phyloP scores from a whole-genome alignment of 2,329 filamentous ascomycete genomes.

The Xylaria sp. region DNA sequence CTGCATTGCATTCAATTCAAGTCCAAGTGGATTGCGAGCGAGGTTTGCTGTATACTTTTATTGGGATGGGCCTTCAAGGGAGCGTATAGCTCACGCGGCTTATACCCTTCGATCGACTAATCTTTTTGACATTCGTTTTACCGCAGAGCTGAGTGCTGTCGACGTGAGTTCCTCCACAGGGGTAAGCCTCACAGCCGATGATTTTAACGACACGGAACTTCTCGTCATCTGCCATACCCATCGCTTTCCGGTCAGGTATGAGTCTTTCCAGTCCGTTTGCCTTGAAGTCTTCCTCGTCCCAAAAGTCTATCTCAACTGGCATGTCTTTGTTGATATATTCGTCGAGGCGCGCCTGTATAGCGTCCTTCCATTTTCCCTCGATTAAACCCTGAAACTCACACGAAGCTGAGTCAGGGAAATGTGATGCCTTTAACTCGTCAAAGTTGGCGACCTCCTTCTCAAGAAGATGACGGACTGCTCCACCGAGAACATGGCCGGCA shows the following conservation, averaged over 20 bases:
- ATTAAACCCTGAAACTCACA: slow-evolving; percentile 77
- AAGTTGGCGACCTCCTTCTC: slow-evolving; percentile 63
- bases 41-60: not conserved
- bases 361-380: slow-evolving; percentile 68
- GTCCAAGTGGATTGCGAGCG: not conserved
- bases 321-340: slow-evolving; percentile 66
- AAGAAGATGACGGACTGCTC: slow-evolving; percentile 71
- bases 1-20: slow-evolving; percentile 7
- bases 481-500: slow-evolving; percentile 76
- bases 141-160: slow-evolving; percentile 68
- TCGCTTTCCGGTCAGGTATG: slow-evolving; percentile 60
- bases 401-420: slow-evolving; percentile 74
- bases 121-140: slow-evolving; percentile 72
- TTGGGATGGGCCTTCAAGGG: slow-evolving; percentile 35
- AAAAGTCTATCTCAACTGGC: slow-evolving; percentile 73
- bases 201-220: slow-evolving; percentile 76
- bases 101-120: slow-evolving; percentile 71
- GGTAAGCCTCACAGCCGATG: slow-evolving; percentile 74
- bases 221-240: slow-evolving; percentile 56
- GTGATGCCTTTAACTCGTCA: slow-evolving; percentile 76
- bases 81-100: slow-evolving; percentile 66
- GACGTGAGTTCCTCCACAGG: slow-evolving; percentile 81
- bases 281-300: slow-evolving; percentile 71
- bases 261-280: slow-evolving; percentile 65
- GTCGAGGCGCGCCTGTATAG: slow-evolving; percentile 71